phyloP scores from a whole-genome alignment of 2,329 filamentous ascomycete species.

The Onygenales sp. region DNA sequence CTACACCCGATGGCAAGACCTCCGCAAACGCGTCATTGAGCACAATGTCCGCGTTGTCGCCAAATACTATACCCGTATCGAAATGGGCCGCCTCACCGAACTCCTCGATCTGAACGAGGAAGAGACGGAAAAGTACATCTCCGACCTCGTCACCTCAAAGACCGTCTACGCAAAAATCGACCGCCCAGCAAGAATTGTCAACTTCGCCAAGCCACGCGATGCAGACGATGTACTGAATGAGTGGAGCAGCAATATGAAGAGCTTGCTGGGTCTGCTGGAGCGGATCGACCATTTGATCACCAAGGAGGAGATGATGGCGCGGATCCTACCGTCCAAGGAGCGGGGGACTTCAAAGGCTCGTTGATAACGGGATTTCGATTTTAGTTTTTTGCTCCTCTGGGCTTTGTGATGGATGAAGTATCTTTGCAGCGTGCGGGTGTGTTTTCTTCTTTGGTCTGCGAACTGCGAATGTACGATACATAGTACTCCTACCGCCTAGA shows the following conservation, averaged over 20 bases:
- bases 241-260: slow-evolving; percentile 98
- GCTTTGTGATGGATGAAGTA: background rate
- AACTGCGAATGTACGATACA: slow-evolving; percentile 3
- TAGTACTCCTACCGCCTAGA: background rate
- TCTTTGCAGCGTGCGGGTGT: background rate
- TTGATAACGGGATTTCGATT: slow-evolving; percentile 11
- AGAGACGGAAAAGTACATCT: slow-evolving; percentile 98
- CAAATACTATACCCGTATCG: slow-evolving; percentile 97
- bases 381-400: background rate
- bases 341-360: slow-evolving; percentile 26
- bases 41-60: slow-evolving; percentile 97
- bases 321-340: slow-evolving; percentile 61
- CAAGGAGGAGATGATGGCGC: slow-evolving; percentile 99
- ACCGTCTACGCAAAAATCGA: slow-evolving; percentile 98
- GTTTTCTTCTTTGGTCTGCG: background rate
- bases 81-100: slow-evolving; percentile 80
- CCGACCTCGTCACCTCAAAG: slow-evolving; percentile 91
- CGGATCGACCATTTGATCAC: slow-evolving; percentile 96
- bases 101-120: slow-evolving; percentile 87
- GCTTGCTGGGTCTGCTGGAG: slow-evolving; percentile 71
- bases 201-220: slow-evolving; percentile 87
- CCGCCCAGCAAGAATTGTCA: slow-evolving; percentile 81
- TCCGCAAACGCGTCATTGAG: slow-evolving; percentile 97
- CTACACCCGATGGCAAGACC: slow-evolving; percentile 78
- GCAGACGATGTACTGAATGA: slow-evolving; percentile 95